Evolutionary conservation across 2,329 filamentous ascomycete species (phyloP), one percentile per base, ranked within the genome.

Genomic region (Xylariales sp.): DNA sequence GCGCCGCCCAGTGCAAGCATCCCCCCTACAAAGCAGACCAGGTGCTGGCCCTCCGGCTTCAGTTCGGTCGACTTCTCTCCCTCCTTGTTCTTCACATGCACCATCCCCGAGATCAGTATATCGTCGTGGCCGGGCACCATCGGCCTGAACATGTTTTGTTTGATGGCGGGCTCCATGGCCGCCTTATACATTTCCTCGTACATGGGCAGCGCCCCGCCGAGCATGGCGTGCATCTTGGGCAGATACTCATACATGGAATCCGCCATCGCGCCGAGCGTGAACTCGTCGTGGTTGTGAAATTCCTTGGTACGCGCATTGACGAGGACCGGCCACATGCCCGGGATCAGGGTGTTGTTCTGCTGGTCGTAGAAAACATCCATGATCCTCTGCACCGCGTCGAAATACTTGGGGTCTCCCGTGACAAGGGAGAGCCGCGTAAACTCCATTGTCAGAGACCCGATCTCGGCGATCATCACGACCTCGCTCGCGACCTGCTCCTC

Each of bases 311-410:
- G 67, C 66, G 59, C 72, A 56, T 88, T 75, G 34, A 91, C 62
- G 33, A 67, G 65, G 16, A 74, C 69, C 1, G 85, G 85, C 83
- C 83, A 91, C 66, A 93, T 72, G 3, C 88, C 87, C 0, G 86
- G 86, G 5, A 91, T 59, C n/a, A 65, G 67, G 0, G 85, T 89
- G 5, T 69, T 59, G 50, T 81, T 78, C 60, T 93, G 87, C 38
- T 76, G 75, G 25, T 70, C 65, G 38, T 83, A 72, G n/a, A 93
- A 69, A 15, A 81, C 74, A 41, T 83, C 72, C 7, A 83, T 86
- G 34, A 93, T 77, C 8, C 85, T 75, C 40, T 83, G 81, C 39
- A 88, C 74, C 1, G 85, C 86, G 55, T 90, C 85, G 52, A 82
- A 88, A 60, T 84, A 88, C 50, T 80, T 85, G 39, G 71, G 57